phyloP scores from a whole-genome alignment of 2,329 filamentous ascomycete species.

The Ceratocystiopsis minuta region DNA sequence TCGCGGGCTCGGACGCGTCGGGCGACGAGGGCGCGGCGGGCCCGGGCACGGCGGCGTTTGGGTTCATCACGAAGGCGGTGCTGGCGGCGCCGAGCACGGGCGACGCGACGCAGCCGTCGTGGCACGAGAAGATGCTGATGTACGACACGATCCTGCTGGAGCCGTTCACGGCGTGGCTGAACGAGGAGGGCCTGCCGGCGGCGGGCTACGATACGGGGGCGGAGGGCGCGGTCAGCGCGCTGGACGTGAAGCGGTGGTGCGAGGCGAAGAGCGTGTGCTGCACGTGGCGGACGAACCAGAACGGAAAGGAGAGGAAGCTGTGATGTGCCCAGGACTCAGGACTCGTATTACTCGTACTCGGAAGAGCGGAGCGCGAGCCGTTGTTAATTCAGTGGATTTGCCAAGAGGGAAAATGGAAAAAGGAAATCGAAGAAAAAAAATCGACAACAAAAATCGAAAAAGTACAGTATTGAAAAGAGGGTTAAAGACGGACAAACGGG shows the following conservation, averaged over 20 bases:
- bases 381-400: too few species aligned
- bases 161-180: constrained; percentile 70
- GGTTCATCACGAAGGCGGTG: constrained; percentile 36
- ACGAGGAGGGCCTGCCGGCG: constrained; percentile 45
- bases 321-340: too few species aligned
- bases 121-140: constrained; percentile 85
- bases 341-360: too few species aligned
- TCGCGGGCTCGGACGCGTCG: constrained; percentile 18
- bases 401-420: too few species aligned
- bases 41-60: constrained; percentile 28
- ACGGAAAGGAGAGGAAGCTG: constrained; percentile 35
- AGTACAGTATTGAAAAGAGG: too few species aligned
- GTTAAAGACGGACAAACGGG: too few species aligned
- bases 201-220: constrained; percentile 50
- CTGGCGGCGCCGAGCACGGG: constrained; percentile 29
- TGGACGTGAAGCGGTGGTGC: constrained; percentile 74
- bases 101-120: constrained; percentile 40
- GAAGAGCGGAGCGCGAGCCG: too few species aligned
- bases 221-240: constrained; percentile 43
- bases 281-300: constrained; percentile 43
- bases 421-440: too few species aligned
- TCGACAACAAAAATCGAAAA: too few species aligned
- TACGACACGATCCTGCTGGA: constrained; percentile 85
- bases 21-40: constrained; percentile 19
- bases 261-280: constrained; percentile 76